Conservation (phyloP, 140 eudicot species). For the Eryngium alpinum region DNA sequence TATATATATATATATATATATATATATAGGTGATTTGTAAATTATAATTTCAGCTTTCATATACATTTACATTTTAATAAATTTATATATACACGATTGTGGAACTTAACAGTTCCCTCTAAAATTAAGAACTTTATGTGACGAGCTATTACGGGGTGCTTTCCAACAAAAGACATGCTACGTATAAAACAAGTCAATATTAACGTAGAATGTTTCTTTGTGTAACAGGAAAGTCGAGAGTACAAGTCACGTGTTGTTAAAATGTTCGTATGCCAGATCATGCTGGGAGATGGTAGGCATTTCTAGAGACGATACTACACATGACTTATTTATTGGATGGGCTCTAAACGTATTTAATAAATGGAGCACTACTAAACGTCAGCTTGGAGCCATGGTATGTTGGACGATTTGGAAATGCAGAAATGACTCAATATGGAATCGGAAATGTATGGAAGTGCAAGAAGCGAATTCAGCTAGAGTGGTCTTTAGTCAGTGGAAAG, state of each 20-base stretch:
- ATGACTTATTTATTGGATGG: background rate
- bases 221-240: background rate
- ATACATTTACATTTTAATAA: too few species aligned
- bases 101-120: background rate
- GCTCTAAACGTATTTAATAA: background rate
- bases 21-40: too few species aligned
- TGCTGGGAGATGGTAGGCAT: background rate
- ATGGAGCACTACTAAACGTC: background rate
- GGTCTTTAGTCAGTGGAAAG: background rate
- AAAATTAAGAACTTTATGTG: background rate
- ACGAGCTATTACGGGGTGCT: background rate
- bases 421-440: background rate
- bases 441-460: background rate
- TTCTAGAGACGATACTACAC: background rate
- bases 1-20: too few species aligned
- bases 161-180: background rate
- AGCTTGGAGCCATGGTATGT: background rate
- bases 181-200: background rate
- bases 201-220: too few species aligned
- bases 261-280: background rate
- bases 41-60: too few species aligned
- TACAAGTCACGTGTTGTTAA: background rate
- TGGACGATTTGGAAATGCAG: background rate
- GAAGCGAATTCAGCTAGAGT: background rate
- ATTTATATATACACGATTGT: too few species aligned